Evolutionary conservation across 73 alveolate species (phyloP).

Genomic region (Uronychia setigera): DNA sequence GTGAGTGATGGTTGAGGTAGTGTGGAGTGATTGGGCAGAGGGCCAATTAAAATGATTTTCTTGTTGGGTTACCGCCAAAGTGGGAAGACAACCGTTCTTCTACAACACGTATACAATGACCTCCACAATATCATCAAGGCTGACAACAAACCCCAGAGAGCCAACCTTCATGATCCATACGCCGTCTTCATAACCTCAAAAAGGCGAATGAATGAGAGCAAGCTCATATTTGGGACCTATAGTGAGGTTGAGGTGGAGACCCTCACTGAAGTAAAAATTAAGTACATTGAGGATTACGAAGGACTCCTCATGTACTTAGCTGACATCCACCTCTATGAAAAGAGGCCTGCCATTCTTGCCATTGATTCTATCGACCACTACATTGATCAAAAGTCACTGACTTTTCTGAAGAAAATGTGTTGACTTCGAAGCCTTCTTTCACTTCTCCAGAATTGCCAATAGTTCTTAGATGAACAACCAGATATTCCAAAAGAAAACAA

Average conservation of each 20-base stretch:
- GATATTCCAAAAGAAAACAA: background rate
- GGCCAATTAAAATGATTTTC: too few relatives aligned
- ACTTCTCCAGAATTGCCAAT: conserved; percentile 23
- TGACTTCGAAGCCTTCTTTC: conserved; percentile 20
- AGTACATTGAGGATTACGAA: conserved; percentile 61
- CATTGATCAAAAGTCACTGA: conserved; percentile 25
- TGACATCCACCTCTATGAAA: conserved; percentile 52
- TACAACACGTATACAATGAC: conserved; percentile 47
- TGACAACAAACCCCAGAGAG: background rate
- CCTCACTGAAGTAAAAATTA: conserved; percentile 41
- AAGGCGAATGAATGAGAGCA: conserved; percentile 41
- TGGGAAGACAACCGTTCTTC: conserved; percentile 42
- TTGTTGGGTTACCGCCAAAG: too few relatives aligned
- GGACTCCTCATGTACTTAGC: conserved; percentile 41
- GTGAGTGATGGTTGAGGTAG: too few relatives aligned
- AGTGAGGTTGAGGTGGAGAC: conserved; percentile 60
- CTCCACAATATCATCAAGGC: conserved; percentile 21
- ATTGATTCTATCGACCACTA: conserved; percentile 54
- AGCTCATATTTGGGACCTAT: conserved; percentile 54
- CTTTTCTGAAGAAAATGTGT: conserved; percentile 18
- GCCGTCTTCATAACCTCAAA: conserved; percentile 62
- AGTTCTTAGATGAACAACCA: background rate
- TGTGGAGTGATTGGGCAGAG: too few relatives aligned
- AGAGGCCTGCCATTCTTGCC: conserved; percentile 36
- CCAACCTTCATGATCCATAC: background rate